phyloP scores from a whole-genome alignment of 208 protist genomes.

The Trypanosoma congolense region DNA sequence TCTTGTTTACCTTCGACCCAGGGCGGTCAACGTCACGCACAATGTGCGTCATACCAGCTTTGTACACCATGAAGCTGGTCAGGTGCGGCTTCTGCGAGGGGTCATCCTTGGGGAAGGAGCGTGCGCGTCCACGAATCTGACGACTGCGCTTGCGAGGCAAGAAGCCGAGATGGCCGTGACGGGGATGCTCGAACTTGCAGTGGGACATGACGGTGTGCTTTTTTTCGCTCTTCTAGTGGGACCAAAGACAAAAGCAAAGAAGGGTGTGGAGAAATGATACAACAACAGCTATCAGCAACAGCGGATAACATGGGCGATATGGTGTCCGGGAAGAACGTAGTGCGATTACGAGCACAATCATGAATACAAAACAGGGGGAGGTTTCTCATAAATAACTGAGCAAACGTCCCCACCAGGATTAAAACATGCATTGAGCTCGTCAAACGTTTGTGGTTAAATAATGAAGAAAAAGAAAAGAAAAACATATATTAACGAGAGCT shows the following conservation, averaged over 20 bases:
- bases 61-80: constrained; percentile 98
- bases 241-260: background rate
- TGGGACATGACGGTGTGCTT: constrained; percentile 68
- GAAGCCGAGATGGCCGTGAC: constrained; percentile 98
- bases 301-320: too few species aligned
- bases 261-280: constrained; percentile 2
- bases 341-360: too few species aligned
- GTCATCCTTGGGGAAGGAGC: constrained; percentile 96
- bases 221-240: too few species aligned
- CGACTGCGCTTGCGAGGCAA: constrained; percentile 94
- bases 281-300: too few species aligned
- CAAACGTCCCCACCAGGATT: too few species aligned
- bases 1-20: constrained; percentile 96
- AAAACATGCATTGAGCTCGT: too few species aligned
- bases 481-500: too few species aligned
- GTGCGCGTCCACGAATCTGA: constrained; percentile 90
- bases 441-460: too few species aligned
- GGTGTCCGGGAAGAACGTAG: too few species aligned
- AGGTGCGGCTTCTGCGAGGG: constrained; percentile 92
- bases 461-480: too few species aligned
- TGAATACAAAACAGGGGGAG: too few species aligned
- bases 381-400: too few species aligned
- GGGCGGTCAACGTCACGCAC: constrained; percentile 96
- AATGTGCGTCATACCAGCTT: constrained; percentile 99
- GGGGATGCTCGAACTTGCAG: constrained; percentile 97